A percentile compares a stretch with the other conserved stretches of the same genome.
phyloP scores from a whole-genome alignment of 208 protist species.

The Trypanosoma rangeli region DNA sequence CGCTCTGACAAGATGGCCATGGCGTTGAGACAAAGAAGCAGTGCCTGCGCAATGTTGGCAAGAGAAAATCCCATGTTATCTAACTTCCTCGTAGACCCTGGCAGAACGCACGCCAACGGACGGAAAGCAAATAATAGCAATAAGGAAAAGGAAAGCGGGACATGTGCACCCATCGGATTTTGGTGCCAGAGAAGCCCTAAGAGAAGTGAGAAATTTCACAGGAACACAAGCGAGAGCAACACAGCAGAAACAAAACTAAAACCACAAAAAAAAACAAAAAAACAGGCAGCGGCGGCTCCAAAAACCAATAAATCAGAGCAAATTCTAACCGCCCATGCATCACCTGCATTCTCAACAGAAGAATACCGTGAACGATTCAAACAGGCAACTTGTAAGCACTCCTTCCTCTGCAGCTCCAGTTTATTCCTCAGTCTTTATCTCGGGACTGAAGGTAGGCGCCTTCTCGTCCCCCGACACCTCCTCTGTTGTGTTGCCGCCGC shows the following conservation, averaged over 20 bases:
- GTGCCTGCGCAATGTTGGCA: constrained; percentile 50
- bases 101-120: neutral
- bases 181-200: neutral
- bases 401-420: neutral
- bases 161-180: neutral
- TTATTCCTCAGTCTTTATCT: constrained; percentile 8
- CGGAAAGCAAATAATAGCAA: neutral
- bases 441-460: constrained; percentile 18
- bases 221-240: neutral
- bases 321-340: neutral
- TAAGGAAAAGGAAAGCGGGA: constrained; percentile 8
- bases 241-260: neutral
- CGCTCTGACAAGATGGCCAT: constrained; percentile 86
- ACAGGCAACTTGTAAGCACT: neutral
- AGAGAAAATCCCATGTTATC: constrained; percentile 70
- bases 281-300: neutral
- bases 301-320: neutral
- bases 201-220: neutral
- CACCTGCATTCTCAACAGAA: neutral
- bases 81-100: neutral
- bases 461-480: neutral
- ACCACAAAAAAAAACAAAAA: neutral
- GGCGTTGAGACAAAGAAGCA: constrained; percentile 69
- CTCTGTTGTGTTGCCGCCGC: neutral
- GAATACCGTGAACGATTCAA: neutral